A percentile compares a stretch with the other conserved stretches of the same genome.
Conservation (phyloP, 352 stramenopile species). For the Thalassiosira hispida region DNA sequence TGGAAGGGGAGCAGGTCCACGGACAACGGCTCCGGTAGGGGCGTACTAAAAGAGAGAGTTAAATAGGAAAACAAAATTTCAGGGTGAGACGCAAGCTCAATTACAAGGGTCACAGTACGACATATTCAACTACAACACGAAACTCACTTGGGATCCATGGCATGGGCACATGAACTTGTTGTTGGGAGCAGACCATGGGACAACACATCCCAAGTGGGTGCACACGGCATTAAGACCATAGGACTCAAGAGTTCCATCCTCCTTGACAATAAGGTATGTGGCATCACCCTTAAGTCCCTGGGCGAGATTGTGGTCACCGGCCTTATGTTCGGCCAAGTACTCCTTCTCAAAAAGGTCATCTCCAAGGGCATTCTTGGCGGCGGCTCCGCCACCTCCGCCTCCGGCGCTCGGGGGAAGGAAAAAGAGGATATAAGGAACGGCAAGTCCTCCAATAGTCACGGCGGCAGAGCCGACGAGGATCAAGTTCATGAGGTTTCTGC, state of each 20-base stretch:
- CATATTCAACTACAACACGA: no score
- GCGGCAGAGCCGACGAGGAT: constrained; percentile 87
- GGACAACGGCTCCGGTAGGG: constrained; percentile 86
- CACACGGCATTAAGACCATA: constrained; percentile 89
- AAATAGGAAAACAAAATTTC: background rate
- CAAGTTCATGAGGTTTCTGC: constrained; percentile 89
- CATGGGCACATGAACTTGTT: constrained; percentile 92
- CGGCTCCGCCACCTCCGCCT: constrained; percentile 73
- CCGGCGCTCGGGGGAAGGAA: constrained; percentile 85
- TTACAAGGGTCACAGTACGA: no score
- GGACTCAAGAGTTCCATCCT: constrained; percentile 86
- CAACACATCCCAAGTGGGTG: constrained; percentile 90
- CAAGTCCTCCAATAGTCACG: constrained; percentile 86
- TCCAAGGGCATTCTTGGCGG: constrained; percentile 87
- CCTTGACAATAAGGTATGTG: constrained; percentile 89
- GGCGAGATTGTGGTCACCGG: constrained; percentile 83
- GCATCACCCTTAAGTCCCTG: constrained; percentile 89
- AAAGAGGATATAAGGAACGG: constrained; percentile 88
- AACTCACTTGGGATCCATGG: constrained; percentile 85
- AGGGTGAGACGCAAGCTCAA: background rate
- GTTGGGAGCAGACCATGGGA: constrained; percentile 88
- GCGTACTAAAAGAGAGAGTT: constrained; percentile 78
- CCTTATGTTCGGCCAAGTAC: constrained; percentile 85
- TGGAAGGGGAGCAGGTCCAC: constrained; percentile 86
- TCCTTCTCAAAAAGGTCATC: constrained; percentile 85